Evolutionary conservation across 2,329 filamentous ascomycete genomes (phyloP).

Genomic region (Leptosphaerulina australis): DNA sequence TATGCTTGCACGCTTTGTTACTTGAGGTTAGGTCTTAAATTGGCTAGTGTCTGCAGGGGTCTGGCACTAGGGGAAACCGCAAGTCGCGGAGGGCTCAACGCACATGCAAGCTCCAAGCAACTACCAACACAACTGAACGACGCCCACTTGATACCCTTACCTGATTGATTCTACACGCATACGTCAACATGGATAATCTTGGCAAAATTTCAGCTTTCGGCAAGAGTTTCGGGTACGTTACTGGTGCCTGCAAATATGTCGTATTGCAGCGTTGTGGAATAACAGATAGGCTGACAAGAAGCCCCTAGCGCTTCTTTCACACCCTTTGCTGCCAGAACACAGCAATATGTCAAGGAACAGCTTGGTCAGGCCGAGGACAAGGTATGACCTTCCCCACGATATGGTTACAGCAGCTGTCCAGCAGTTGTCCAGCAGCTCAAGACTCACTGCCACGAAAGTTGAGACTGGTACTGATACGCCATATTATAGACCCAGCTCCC

Average conservation of each 20-base stretch:
- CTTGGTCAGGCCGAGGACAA: constrained; percentile 94
- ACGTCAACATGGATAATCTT: constrained; percentile 70
- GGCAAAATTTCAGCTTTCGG: constrained; percentile 73
- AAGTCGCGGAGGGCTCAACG: constrained; percentile 22
- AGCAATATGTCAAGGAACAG: constrained; percentile 98
- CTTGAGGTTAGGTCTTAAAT: not conserved
- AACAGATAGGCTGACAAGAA: constrained; percentile 46
- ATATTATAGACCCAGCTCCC: constrained; percentile 82
- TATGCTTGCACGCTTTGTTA: not conserved
- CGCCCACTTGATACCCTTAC: constrained; percentile 10
- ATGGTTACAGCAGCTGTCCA: not conserved
- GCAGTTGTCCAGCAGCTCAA: constrained; percentile 1
- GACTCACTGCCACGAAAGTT: not conserved
- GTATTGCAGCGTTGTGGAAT: constrained; percentile 18
- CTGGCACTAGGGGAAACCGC: constrained; percentile 20
- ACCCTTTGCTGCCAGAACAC: constrained; percentile 89
- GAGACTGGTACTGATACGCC: constrained; percentile 28
- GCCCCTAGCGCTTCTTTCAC: constrained; percentile 79
- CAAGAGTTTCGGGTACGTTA: constrained; percentile 69
- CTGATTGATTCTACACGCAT: constrained; percentile 2
- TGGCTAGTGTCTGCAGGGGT: constrained; percentile 26
- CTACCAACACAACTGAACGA: constrained; percentile 19
- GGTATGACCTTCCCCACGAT: constrained; percentile 55
- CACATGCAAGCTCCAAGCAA: constrained; percentile 37
- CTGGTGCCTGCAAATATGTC: constrained; percentile 14